These are phyloP conservation scores for Sisymbrium altissimum DNA, from an alignment of 345 rosid genomes.

Conservation along the genomic window DNA sequence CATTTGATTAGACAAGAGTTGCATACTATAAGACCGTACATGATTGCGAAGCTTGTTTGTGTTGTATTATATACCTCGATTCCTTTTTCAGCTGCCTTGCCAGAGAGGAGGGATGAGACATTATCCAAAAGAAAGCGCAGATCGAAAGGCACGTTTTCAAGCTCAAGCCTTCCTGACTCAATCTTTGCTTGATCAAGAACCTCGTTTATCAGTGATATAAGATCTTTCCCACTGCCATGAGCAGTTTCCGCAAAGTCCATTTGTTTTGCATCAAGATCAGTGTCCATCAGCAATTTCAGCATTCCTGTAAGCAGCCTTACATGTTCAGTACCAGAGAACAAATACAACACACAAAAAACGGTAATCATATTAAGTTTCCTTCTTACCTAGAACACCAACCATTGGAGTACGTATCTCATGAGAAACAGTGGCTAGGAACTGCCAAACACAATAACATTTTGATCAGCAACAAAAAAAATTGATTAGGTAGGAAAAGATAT, in stretches of 20 bases:
- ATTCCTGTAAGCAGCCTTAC: constrained; percentile 50
- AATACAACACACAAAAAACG: neutral
- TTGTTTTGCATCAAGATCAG: constrained; percentile 70
- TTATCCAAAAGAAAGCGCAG: constrained; percentile 65
- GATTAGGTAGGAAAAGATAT: no score
- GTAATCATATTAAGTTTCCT: no score
- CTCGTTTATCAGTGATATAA: constrained; percentile 71
- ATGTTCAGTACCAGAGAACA: neutral
- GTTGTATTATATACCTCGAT: constrained; percentile 48
- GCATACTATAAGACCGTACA: no score
- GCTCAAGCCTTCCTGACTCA: constrained; percentile 92
- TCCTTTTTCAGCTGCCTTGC: constrained; percentile 63
- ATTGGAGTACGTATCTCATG: constrained; percentile 97
- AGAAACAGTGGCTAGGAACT: constrained; percentile 97
- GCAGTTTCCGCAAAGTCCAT: constrained; percentile 84
- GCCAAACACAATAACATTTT: neutral
- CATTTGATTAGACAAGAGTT: neutral
- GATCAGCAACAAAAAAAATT: no score
- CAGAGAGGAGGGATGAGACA: constrained; percentile 66
- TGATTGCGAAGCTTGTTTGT: no score
- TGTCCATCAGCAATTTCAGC: constrained; percentile 90
- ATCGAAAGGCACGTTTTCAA: constrained; percentile 81
- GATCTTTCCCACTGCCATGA: constrained; percentile 78
- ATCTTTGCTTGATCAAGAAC: constrained; percentile 99
- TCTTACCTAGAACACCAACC: constrained; percentile 58